Evolutionary conservation across 202 grass and related monocot genomes (phyloP).

Genomic region (Zoysia matrella): DNA sequence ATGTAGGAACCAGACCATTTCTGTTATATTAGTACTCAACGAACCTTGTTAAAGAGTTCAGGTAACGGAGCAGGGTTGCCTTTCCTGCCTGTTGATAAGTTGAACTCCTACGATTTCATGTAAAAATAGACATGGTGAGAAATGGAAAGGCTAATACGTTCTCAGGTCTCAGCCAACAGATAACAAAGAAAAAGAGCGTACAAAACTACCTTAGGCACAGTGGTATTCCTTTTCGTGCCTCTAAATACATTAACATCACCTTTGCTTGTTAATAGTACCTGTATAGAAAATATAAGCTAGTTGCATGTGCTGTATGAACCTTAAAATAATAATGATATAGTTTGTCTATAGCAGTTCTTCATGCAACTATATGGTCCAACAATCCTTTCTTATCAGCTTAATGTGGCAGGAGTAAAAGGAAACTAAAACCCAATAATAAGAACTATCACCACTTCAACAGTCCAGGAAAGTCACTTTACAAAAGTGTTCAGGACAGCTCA

Average conservation of each 20-base stretch:
- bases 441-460: neutral
- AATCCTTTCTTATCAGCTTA: too few species aligned
- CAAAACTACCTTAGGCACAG: slow-evolving; percentile 66
- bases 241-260: slow-evolving; percentile 49
- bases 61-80: slow-evolving; percentile 64
- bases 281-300: slow-evolving; percentile 12
- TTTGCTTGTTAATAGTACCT: slow-evolving; percentile 61
- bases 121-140: slow-evolving; percentile 20
- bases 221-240: slow-evolving; percentile 65
- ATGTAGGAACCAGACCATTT: neutral
- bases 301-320: too few species aligned
- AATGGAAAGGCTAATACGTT: neutral
- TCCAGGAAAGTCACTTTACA: neutral
- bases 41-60: slow-evolving; percentile 93
- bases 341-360: too few species aligned
- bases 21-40: neutral
- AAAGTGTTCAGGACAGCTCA: neutral
- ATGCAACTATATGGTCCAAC: too few species aligned
- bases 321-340: too few species aligned
- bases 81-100: slow-evolving; percentile 68
- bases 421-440: neutral
- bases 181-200: neutral
- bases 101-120: slow-evolving; percentile 70
- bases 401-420: neutral
- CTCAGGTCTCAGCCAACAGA: neutral